Evolutionary conservation across 345 rosid species (phyloP), one percentile per base, ranked within the genome.

Genomic region (Kandelia obovata): DNA sequence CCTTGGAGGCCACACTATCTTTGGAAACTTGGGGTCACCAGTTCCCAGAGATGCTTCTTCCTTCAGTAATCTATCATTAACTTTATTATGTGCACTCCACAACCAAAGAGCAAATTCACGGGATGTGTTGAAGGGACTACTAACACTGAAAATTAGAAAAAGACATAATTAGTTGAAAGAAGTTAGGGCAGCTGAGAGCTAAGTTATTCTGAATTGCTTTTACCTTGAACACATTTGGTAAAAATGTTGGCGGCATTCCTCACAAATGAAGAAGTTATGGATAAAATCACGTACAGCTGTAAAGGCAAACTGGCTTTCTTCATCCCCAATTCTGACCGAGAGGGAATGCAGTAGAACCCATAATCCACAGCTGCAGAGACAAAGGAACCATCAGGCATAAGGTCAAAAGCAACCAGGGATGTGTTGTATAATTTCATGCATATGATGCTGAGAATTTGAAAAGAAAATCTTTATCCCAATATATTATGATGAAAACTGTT

Each of bases 301-400:
- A 75, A 95, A 95, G 56, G 94, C 85, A 75, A 85, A 87, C 70
- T 88, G 98, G 80, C 96, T 92, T 79, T 92, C 98, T 67, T 85
- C 90, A 79, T 92, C 91, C 37, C 84, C 96, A 57, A 90, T 82
- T 74, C 96, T 84, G 77, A 92, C 97, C 19, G 97, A 90, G 32
- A 95, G 88, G 23, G 99, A 95, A 86, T 95, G 99, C 79, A 95
- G 72, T 65, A 95, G 86, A 70, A 92, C 87, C 99, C 99, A 95
- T 74, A 95, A 81, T 17, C 98, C 98, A 58, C 99, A 95, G 85
- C 98, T 95, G 83, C 82, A 84, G 80, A 67, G 39, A 56, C 37
- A 66, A 57, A 7, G 20, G 64, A 64, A 63, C 21, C 31, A 37
- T 23, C 35, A 32, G 31, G 21, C 16, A 46, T 52, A 35, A 19